Conservation (phyloP, 371 early-diverging fungal genomes). For the Sporodiniella umbellata region DNA sequence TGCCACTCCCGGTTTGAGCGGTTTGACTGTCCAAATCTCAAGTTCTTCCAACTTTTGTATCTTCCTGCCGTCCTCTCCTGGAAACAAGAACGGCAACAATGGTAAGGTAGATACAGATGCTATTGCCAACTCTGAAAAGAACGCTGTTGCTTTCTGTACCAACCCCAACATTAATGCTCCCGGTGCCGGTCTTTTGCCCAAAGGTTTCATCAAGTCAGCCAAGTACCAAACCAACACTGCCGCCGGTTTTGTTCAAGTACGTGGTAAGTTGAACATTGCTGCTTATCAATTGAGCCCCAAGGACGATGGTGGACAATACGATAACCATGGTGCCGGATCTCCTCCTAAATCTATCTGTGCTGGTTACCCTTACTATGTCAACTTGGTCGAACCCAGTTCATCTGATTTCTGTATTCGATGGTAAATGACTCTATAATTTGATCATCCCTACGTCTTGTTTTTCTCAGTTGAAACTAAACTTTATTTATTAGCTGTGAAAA, state of each 20-base stretch:
- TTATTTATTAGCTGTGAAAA: constrained; percentile 13
- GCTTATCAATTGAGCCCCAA: constrained; percentile 26
- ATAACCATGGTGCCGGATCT: constrained; percentile 28
- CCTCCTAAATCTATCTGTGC: constrained; percentile 32
- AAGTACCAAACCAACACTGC: constrained; percentile 18
- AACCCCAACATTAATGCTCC: constrained; percentile 21
- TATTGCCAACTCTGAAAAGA: constrained; percentile 26
- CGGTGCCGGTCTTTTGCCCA: constrained; percentile 32
- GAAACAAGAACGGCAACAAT: constrained; percentile 11
- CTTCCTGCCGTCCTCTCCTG: constrained; percentile 39
- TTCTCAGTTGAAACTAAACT: no score
- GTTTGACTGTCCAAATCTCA: constrained; percentile 14
- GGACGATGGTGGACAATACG: constrained; percentile 50
- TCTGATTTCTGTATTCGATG: constrained; percentile 40
- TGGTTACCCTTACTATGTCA: constrained; percentile 41
- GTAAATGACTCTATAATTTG: constrained; percentile 1
- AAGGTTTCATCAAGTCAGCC: constrained; percentile 28
- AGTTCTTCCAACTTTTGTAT: constrained; percentile 30
- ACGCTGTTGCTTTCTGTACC: constrained; percentile 26
- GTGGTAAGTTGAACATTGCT: constrained; percentile 36
- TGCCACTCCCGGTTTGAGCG: neutral
- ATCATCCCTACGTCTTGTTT: neutral
- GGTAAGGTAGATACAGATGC: constrained; percentile 17
- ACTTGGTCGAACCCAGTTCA: constrained; percentile 37
- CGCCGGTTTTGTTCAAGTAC: constrained; percentile 38